phyloP scores from a whole-genome alignment of 2,329 filamentous ascomycete genomes.

The Fusarium algeriense region DNA sequence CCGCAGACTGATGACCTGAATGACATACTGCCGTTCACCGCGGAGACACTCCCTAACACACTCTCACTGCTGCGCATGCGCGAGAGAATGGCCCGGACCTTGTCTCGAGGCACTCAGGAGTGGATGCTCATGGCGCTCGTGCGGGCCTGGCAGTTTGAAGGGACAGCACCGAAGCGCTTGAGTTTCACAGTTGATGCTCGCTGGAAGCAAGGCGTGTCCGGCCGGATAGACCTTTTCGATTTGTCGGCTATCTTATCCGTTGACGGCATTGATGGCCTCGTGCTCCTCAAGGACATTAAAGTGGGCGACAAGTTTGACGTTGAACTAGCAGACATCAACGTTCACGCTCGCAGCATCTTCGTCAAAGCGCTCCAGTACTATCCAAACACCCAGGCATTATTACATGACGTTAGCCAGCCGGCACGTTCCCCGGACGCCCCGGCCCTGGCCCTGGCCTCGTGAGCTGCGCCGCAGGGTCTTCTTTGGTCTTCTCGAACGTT shows the following conservation, averaged over 20 bases:
- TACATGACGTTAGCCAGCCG: conserved; percentile 22
- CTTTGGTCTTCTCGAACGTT: conserved; percentile 17
- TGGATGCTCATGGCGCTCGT: conserved; percentile 72
- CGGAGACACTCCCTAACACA: conserved; percentile 56
- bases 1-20: conserved; percentile 46
- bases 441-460: conserved; percentile 31
- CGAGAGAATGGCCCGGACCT: conserved; percentile 62
- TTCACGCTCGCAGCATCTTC: conserved; percentile 58
- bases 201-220: conserved; percentile 52
- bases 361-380: conserved; percentile 58
- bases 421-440: conserved; percentile 30
- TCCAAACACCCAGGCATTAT: background rate
- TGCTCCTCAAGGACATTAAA: conserved; percentile 58
- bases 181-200: conserved; percentile 60
- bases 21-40: conserved; percentile 61
- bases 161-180: conserved; percentile 61
- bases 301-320: conserved; percentile 68
- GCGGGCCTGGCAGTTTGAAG: conserved; percentile 70
- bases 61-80: conserved; percentile 65
- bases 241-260: conserved; percentile 58
- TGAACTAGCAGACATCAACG: conserved; percentile 66
- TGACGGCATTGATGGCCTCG: conserved; percentile 53
- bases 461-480: conserved; percentile 28
- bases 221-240: conserved; percentile 65
- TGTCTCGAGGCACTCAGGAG: conserved; percentile 60